Conservation (phyloP, 352 stramenopile genomes). For the Globisporangium viniferum region DNA sequence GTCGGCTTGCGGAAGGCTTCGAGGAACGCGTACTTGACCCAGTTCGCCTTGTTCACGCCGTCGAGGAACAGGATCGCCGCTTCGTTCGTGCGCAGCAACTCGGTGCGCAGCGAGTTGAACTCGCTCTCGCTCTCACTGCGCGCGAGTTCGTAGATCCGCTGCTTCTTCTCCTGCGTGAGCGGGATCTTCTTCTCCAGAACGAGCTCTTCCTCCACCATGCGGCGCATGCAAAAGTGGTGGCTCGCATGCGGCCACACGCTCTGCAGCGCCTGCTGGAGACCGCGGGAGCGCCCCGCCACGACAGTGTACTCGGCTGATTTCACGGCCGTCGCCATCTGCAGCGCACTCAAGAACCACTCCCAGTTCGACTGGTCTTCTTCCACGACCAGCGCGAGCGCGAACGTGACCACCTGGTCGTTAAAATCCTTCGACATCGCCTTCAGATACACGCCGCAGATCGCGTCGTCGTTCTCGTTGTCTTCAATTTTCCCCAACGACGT, state of each 20-base stretch:
- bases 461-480: conserved; percentile 63
- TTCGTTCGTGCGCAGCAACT: conserved; percentile 52
- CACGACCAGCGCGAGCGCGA: conserved; percentile 62
- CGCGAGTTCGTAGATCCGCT: conserved; percentile 64
- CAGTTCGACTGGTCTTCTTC: conserved; percentile 68
- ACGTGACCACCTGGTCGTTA: conserved; percentile 67
- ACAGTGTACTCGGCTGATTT: conserved; percentile 71
- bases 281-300: conserved; percentile 51
- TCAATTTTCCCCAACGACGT: conserved; percentile 36
- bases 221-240: conserved; percentile 71
- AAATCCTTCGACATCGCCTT: conserved; percentile 71
- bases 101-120: conserved; percentile 56
- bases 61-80: conserved; percentile 52
- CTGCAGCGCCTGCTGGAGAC: conserved; percentile 49
- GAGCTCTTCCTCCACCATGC: conserved; percentile 69
- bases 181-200: conserved; percentile 54
- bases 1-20: conserved; percentile 62
- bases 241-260: conserved; percentile 53
- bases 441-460: conserved; percentile 68
- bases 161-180: conserved; percentile 62
- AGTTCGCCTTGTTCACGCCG: conserved; percentile 47
- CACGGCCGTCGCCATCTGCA: conserved; percentile 38
- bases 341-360: conserved; percentile 66
- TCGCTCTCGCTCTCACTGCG: conserved; percentile 69
- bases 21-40: conserved; percentile 79